Evolutionary conservation across 805 yeast species (phyloP), one percentile per base, ranked within the genome.

Genomic region (Sungouiella thailandica): DNA sequence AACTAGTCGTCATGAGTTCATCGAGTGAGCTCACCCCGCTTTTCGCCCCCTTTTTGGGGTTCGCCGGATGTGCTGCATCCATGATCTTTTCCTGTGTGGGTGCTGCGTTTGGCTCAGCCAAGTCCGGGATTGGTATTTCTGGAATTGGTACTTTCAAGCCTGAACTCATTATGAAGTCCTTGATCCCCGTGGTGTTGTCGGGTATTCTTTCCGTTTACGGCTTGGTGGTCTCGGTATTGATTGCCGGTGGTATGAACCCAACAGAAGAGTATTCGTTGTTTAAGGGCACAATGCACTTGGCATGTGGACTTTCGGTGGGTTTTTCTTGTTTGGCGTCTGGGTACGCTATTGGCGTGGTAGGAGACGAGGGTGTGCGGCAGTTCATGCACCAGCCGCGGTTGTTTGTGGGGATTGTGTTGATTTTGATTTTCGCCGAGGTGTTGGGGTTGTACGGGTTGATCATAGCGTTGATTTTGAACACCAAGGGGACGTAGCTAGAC

Each of bases 101-200:
- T 43, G 97, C 99, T 4, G 97, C 97, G 41, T 81, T 88, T 47
- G 99, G 98, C 38, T 90, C 97, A 3, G 97, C 97, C 42, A 93
- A 93, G 63, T 84, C 96, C 28, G 99, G 99, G 39, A 81, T 93
- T 44, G 99, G 99, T 73, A 93, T 93, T 51, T 70, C 97, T 20
- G 99, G 97, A 72, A 88, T 93, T 46, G 97, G 97, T 70, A 83
- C 96, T 29, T 93, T 90, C 68, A 84, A 85, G 58, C 99, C 99
- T 9, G 98, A 93, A 54, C 70, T 93, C 53, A 88, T 93, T 53
- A 93, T 93, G 97, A 85, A 83, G 61, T 83, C 93, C 6, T 70
- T 93, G 32, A 89, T 93, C 49, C 99, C 99, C 12, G 99, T 93
- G 30, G 96, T 93, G 45, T 88, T 93, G 95, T 80, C 93, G 44